phyloP scores from a whole-genome alignment of 2,329 filamentous ascomycete genomes.

The Neofusicoccum cordaticola region DNA sequence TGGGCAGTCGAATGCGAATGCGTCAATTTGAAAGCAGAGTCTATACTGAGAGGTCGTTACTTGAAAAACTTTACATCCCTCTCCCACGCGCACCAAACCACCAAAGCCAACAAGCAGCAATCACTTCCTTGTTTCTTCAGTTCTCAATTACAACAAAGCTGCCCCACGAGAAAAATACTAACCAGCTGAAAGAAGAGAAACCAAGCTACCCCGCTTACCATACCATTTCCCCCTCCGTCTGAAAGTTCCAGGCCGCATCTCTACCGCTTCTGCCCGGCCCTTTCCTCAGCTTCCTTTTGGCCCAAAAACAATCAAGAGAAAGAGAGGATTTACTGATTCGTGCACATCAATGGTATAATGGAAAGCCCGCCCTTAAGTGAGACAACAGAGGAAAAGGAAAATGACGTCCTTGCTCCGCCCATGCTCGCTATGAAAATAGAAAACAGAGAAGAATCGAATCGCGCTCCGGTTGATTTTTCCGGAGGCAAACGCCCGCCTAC shows the following conservation, averaged over 20 bases:
- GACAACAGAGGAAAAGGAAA: slow-evolving; percentile 16
- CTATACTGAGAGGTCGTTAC: slow-evolving; percentile 8
- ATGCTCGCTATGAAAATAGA: slow-evolving; percentile 18
- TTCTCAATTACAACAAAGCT: slow-evolving; percentile 11
- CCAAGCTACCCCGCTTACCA: not conserved
- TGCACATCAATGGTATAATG: slow-evolving; percentile 19
- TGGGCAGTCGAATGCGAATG: not conserved
- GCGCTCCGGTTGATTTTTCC: not conserved
- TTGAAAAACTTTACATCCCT: slow-evolving; percentile 9
- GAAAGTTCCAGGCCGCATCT: not conserved
- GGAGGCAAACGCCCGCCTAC: slow-evolving; percentile 13
- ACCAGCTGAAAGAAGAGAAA: slow-evolving; percentile 1
- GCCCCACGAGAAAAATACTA: not conserved
- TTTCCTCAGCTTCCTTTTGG: not conserved
- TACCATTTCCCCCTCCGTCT: not conserved
- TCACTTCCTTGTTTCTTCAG: not conserved
- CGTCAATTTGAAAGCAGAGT: slow-evolving; percentile 5
- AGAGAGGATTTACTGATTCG: slow-evolving; percentile 17
- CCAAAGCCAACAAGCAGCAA: not conserved
- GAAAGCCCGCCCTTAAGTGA: slow-evolving; percentile 8
- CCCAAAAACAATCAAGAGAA: not conserved
- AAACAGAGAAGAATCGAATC: slow-evolving; percentile 5
- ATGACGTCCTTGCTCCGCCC: slow-evolving; percentile 18
- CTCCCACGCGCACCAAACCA: not conserved
- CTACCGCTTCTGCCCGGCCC: not conserved